A percentile compares a stretch with the other conserved stretches of the same genome.
These are phyloP conservation scores for Vitis vinifera DNA, from an alignment of 164 flowering plant species.

Conservation along the genomic window ASM3070453v1 NC_081811.1:29795001-29795500, in stretches of 20 bases:
- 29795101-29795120: not conserved
- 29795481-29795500: not conserved
- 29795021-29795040: not conserved
- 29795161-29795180: slow-evolving; percentile 37
- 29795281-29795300: slow-evolving; percentile 41
- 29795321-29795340: not conserved
- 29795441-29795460: slow-evolving; percentile 88
- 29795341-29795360: slow-evolving; percentile 18
- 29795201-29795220: slow-evolving; percentile 86
- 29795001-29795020: not conserved
- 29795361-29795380: slow-evolving; percentile 47
- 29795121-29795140: not conserved
- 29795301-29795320: not conserved
- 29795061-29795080: not conserved
- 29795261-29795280: slow-evolving; percentile 50
- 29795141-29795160: slow-evolving; percentile 2
- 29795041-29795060: too few relatives aligned
- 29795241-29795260: slow-evolving; percentile 65
- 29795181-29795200: slow-evolving; percentile 83
- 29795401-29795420: slow-evolving; percentile 60
- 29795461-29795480: slow-evolving; percentile 23
- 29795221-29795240: slow-evolving; percentile 90
- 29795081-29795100: not conserved
- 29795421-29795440: slow-evolving; percentile 78
- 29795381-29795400: slow-evolving; percentile 86